A percentile compares a stretch with the other conserved stretches of the same genome.
Evolutionary conservation across 2,329 filamentous ascomycete genomes (phyloP).

Genomic region (Stemphylium beticola): DNA sequence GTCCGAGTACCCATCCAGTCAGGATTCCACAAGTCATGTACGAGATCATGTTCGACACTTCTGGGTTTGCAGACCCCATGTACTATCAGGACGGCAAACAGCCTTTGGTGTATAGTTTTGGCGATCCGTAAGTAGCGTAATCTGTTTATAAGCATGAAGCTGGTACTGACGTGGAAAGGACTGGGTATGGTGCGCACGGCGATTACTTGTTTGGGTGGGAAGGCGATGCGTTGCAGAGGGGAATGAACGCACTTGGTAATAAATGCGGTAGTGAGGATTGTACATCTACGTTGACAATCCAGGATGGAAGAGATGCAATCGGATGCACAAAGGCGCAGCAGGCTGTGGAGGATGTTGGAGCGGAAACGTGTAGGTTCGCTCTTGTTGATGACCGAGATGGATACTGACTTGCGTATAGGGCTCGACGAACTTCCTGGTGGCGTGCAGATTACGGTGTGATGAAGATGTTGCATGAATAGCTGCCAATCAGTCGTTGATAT

Average conservation of each 20-base stretch:
- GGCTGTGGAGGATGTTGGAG: constrained; percentile 34
- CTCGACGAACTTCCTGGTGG: constrained; percentile 28
- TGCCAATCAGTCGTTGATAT: not conserved
- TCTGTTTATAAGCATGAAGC: not conserved
- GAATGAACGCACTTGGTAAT: constrained; percentile 35
- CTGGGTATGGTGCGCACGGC: constrained; percentile 35
- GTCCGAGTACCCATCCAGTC: constrained; percentile 52
- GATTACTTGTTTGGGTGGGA: constrained; percentile 40
- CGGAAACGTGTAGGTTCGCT: constrained; percentile 1
- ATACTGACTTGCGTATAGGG: constrained; percentile 11
- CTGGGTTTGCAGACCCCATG: constrained; percentile 33
- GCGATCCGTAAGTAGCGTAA: constrained; percentile 33
- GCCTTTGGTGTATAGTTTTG: constrained; percentile 41
- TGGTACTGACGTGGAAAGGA: constrained; percentile 19
- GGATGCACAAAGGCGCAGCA: constrained; percentile 36
- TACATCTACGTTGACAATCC: constrained; percentile 32
- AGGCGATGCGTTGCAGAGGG: constrained; percentile 38
- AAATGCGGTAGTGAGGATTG: constrained; percentile 29
- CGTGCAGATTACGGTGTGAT: constrained; percentile 21
- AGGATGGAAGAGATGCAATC: constrained; percentile 38
- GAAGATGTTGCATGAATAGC: not conserved
- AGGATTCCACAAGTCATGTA: constrained; percentile 56
- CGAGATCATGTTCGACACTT: constrained; percentile 56
- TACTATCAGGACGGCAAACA: constrained; percentile 38
- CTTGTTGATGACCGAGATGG: not conserved